Percentiles rank a stretch among this genome's conserved stretches.
Conservation (phyloP, 2,329 filamentous ascomycete genomes). For the Calonectria pteridis region DNA sequence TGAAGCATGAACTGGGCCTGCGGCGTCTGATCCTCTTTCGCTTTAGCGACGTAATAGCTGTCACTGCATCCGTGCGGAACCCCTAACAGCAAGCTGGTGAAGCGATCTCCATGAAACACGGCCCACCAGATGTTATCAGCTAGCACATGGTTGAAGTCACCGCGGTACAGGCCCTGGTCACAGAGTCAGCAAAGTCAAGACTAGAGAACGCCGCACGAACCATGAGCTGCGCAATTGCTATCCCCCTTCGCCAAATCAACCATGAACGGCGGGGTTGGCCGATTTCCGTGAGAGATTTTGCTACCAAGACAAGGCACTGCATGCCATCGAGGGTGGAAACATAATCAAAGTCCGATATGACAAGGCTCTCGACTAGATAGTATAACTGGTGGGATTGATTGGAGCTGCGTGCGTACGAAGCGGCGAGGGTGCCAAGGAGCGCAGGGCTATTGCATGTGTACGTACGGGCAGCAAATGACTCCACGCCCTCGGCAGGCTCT, state of each 20-base stretch:
- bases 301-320: constrained; percentile 15
- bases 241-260: constrained; percentile 13
- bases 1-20: background rate
- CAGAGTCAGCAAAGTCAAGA: background rate
- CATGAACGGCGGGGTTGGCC: constrained; percentile 17
- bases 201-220: background rate
- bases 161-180: constrained; percentile 6
- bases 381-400: constrained; percentile 6
- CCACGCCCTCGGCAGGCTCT: background rate
- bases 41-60: background rate
- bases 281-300: constrained; percentile 6
- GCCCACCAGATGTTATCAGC: constrained; percentile 14
- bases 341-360: constrained; percentile 14
- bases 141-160: background rate
- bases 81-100: constrained; percentile 15
- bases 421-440: background rate
- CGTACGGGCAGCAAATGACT: constrained; percentile 9
- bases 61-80: constrained; percentile 20
- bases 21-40: background rate
- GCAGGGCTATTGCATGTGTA: constrained; percentile 18
- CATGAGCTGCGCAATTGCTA: constrained; percentile 21
- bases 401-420: constrained; percentile 1
- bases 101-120: constrained; percentile 15
- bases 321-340: constrained; percentile 8
- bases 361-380: constrained; percentile 9